Percentiles rank a stretch among this genome's conserved stretches.
Evolutionary conservation across 352 stramenopile genomes (phyloP).

Genomic region (Phytophthora sansomeana): DNA sequence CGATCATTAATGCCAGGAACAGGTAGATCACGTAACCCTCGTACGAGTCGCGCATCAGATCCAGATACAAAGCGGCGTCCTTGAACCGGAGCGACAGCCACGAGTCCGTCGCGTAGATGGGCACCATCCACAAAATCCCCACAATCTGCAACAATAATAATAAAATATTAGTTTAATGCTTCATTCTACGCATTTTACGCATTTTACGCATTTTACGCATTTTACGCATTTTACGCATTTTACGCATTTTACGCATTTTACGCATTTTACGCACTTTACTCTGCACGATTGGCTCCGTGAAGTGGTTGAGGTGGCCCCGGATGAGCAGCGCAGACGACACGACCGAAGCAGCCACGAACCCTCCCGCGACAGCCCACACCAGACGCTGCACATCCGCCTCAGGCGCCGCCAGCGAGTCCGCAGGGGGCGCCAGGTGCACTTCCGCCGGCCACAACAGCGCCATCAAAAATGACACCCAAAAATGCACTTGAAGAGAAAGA

Average conservation of each 20-base stretch:
- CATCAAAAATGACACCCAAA: slow-evolving; percentile 13
- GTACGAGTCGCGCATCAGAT: slow-evolving; percentile 97
- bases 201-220: slow-evolving; percentile 45
- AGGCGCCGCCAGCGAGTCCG: slow-evolving; percentile 38
- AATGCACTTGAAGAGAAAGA: slow-evolving; percentile 4
- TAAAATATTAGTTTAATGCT: neutral
- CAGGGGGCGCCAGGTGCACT: slow-evolving; percentile 25
- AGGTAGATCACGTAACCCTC: slow-evolving; percentile 99
- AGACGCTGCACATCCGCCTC: slow-evolving; percentile 73
- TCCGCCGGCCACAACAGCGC: slow-evolving; percentile 25
- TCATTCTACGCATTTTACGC: too few relatives aligned
- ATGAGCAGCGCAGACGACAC: slow-evolving; percentile 93
- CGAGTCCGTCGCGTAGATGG: slow-evolving; percentile 97
- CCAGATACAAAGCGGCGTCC: slow-evolving; percentile 90
- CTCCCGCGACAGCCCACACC: slow-evolving; percentile 89
- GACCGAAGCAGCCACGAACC: slow-evolving; percentile 90
- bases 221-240: slow-evolving; percentile 61
- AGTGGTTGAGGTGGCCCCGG: slow-evolving; percentile 91
- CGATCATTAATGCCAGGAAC: slow-evolving; percentile 97
- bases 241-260: too few relatives aligned
- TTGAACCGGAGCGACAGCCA: slow-evolving; percentile 98
- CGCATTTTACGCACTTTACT: slow-evolving; percentile 83
- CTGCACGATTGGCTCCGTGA: slow-evolving; percentile 94
- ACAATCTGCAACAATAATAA: slow-evolving; percentile 86
- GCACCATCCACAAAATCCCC: slow-evolving; percentile 98